Percentiles rank a stretch among this genome's conserved stretches.
Evolutionary conservation across 768 basidiomycete species (phyloP).

Genomic region (Termitomyces sp.): DNA sequence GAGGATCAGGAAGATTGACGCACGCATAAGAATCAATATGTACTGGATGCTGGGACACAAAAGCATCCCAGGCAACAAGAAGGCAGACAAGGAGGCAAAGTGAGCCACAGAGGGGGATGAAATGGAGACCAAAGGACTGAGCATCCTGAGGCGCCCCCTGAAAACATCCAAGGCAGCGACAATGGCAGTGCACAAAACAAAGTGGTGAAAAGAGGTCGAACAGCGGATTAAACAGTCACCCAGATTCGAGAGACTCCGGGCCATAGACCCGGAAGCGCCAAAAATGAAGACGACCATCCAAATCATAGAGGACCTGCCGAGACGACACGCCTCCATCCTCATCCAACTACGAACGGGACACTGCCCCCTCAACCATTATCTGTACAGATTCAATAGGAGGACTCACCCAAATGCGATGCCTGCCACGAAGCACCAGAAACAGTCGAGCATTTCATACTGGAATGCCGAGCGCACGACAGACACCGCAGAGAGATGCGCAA

Average conservation of each 20-base stretch:
- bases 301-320: neutral
- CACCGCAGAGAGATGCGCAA: neutral
- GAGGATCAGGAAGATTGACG: neutral
- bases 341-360: neutral
- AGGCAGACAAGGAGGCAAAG: neutral
- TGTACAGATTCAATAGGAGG: neutral
- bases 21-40: neutral
- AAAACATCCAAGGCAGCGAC: neutral
- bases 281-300: too few species aligned
- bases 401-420: neutral
- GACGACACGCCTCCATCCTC: neutral
- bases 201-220: neutral
- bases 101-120: neutral
- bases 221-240: neutral
- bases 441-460: neutral
- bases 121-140: neutral
- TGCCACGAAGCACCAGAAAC: neutral
- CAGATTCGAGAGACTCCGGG: neutral
- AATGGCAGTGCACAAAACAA: neutral
- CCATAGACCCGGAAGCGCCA: too few species aligned
- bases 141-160: neutral
- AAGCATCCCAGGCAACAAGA: neutral
- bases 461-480: neutral
- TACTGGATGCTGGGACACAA: neutral
- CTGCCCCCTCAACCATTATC: neutral